Evolutionary conservation across 805 yeast species (phyloP).

Genomic region (Vanderwaltozyma polyspora): DNA sequence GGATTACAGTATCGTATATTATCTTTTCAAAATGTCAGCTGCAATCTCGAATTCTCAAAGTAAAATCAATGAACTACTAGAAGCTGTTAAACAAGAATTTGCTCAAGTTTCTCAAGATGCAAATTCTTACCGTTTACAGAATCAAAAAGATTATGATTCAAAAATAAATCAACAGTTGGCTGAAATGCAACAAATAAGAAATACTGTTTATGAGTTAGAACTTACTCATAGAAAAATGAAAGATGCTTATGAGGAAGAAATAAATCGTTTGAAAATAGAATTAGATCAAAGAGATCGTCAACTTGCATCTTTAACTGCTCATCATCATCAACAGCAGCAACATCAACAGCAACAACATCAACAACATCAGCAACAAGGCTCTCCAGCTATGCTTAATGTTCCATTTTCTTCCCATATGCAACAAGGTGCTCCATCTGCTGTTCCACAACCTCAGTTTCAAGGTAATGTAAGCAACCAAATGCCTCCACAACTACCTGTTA

Average conservation of each 20-base stretch:
- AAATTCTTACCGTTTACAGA: constrained; percentile 67
- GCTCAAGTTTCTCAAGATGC: constrained; percentile 80
- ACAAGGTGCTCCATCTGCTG: neutral
- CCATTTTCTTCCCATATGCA: constrained; percentile 1
- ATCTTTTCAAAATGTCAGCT: neutral
- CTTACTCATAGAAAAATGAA: constrained; percentile 88
- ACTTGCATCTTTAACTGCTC: constrained; percentile 27
- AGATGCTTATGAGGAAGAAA: constrained; percentile 91
- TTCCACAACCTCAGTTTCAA: constrained; percentile 1
- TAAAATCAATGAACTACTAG: constrained; percentile 66
- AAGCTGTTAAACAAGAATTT: constrained; percentile 86
- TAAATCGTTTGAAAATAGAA: constrained; percentile 71
- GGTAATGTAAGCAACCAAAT: too few relatives aligned
- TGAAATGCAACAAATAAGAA: constrained; percentile 87
- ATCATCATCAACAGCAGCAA: constrained; percentile 34
- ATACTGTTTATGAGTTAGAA: constrained; percentile 86
- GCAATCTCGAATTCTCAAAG: constrained; percentile 11
- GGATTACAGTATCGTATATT: too few relatives aligned
- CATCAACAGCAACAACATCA: constrained; percentile 24
- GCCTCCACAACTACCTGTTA: too few relatives aligned
- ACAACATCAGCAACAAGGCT: constrained; percentile 17
- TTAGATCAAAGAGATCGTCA: constrained; percentile 70
- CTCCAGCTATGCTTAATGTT: neutral
- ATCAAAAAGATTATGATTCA: constrained; percentile 79
- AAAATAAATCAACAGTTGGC: constrained; percentile 84